Evolutionary conservation across 805 yeast species (phyloP), one percentile per base, ranked within the genome.

Genomic region (Saccharomycopsis fibuligera): DNA sequence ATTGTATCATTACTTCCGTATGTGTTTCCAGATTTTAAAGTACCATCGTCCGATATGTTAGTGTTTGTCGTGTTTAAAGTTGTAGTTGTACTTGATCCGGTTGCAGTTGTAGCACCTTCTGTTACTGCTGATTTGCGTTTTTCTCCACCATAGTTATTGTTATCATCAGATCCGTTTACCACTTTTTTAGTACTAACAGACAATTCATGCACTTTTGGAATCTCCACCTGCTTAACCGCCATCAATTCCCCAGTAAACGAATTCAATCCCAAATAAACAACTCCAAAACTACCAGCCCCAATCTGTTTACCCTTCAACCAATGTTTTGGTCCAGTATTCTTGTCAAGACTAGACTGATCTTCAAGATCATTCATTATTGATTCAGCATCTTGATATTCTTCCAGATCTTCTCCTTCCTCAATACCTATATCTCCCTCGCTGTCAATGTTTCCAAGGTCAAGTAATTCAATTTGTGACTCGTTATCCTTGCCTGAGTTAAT

Each of bases 251-350:
- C 99, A 0, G 96, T 89, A 30, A 83, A 66, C 1, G 96, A 85
- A 61, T 90, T 87, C 81, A 93, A 80, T 0, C 97, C 99, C 33
- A 93, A 68, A 54, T 84, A 90, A 1, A 93, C 99, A 1, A 87
- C 81, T 29, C 98, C 99, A 70, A 89, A 93, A 52, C 95, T 83
- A 2, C 99, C 99, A 8, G 91, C 82, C 0, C 99, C 99, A 55
- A 93, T 88, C 41, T 89, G 71, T 0, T 96, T 86, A 41, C 99
- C 99, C 58, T 85, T 85, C 39, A 89, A 74, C 99, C 99, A 93
- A 38, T 86, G 78, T 35, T 79, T 74, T 3, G 95, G 93, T 0
- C 86, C 84, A 3, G 67, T 68, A 36, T 62, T 64, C 6, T 55
- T 54, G 25, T 68, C 73, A 24, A 45, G 16, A 24, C 17, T 43